These are phyloP conservation scores for Tagetes patula DNA, from an alignment of 129 eudicot genomes.

Conservation along the genomic window DNA sequence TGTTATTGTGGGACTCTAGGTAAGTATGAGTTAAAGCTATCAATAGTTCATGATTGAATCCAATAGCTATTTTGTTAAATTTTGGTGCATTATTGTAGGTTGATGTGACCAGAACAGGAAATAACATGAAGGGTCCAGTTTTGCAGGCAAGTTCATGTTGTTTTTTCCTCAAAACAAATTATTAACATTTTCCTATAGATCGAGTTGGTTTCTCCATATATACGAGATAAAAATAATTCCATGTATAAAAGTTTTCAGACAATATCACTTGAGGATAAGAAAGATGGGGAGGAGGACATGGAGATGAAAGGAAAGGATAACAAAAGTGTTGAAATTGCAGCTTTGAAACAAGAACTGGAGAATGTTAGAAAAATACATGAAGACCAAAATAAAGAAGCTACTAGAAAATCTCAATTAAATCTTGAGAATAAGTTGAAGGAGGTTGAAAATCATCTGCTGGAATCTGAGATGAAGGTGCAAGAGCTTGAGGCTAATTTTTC, in stretches of 20 bases:
- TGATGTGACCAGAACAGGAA: conserved; percentile 43
- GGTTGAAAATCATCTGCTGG: conserved; percentile 40
- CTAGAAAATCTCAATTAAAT: conserved; percentile 50
- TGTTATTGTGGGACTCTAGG: too few relatives aligned
- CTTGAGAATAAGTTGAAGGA: conserved; percentile 54
- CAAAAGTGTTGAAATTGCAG: conserved; percentile 39
- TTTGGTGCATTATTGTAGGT: conserved; percentile 28
- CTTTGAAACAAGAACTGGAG: conserved; percentile 56
- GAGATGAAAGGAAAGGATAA: conserved; percentile 43
- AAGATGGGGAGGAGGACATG: conserved; percentile 47
- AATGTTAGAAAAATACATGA: conserved; percentile 45
- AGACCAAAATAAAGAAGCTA: conserved; percentile 45
- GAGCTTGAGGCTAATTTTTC: conserved; percentile 57
- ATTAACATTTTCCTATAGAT: too few relatives aligned
- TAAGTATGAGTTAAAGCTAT: neutral
- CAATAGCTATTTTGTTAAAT: neutral
- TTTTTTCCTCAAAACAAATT: conserved; percentile 1
- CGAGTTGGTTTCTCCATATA: too few relatives aligned
- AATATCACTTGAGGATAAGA: conserved; percentile 45
- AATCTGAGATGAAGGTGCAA: conserved; percentile 49
- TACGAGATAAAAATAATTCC: too few relatives aligned
- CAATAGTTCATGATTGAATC: neutral
- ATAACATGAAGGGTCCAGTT: conserved; percentile 24
- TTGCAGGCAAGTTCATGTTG: conserved; percentile 15
- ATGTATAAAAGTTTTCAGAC: neutral